phyloP scores from a whole-genome alignment of 345 rosid species.

The Eucalyptus erythrocorys region DNA sequence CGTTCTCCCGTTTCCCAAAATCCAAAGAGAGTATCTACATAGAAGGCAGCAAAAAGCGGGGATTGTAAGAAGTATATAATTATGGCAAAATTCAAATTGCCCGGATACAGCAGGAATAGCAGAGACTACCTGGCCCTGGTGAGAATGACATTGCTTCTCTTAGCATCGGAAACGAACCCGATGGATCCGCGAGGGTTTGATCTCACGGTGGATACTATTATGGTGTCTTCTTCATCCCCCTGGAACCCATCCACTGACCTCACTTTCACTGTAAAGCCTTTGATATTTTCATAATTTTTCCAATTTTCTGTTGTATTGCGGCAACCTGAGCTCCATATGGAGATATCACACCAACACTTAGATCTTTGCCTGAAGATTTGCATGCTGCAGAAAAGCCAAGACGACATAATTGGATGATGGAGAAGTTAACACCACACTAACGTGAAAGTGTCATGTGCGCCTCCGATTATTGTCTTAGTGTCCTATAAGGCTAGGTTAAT shows the following conservation, averaged over 20 bases:
- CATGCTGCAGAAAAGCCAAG: conserved; percentile 1
- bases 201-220: conserved; percentile 13
- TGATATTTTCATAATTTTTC: background rate
- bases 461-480: background rate
- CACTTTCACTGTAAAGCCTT: conserved; percentile 8
- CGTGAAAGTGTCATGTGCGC: background rate
- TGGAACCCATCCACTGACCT: conserved; percentile 9
- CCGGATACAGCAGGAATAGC: too few species aligned
- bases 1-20: conserved; percentile 7
- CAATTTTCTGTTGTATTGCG: conserved; percentile 4
- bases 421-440: background rate
- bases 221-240: conserved; percentile 12
- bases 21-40: conserved; percentile 16
- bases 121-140: conserved; percentile 16
- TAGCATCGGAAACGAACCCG: conserved; percentile 7
- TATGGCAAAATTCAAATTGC: background rate
- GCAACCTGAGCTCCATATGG: conserved; percentile 10
- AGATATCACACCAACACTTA: conserved; percentile 10
- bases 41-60: background rate
- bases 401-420: background rate
- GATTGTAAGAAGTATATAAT: too few species aligned
- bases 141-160: conserved; percentile 10
- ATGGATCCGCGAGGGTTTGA: background rate
- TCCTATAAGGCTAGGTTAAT: background rate
- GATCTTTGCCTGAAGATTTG: background rate